Evolutionary conservation across 164 flowering plant species (phyloP).

Genomic region (Pachysandra terminalis): DNA sequence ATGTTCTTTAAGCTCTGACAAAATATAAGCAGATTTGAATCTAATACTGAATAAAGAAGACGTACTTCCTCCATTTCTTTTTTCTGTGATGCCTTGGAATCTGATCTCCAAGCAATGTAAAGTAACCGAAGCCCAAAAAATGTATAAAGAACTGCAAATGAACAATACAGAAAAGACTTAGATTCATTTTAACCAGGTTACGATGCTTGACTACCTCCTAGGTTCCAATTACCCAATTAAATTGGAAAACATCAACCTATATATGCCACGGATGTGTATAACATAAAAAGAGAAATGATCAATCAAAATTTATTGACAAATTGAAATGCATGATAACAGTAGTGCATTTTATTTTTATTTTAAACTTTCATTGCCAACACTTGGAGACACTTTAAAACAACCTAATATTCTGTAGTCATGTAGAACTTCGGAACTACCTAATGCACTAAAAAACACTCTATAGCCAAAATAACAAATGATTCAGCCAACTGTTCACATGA

Average conservation of each 20-base stretch:
- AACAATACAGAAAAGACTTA: background rate
- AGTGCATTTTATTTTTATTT: background rate
- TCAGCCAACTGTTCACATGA: background rate
- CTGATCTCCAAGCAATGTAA: constrained; percentile 98
- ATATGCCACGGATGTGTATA: background rate
- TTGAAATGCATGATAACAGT: background rate
- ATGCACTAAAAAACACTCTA: no score
- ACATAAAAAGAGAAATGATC: background rate
- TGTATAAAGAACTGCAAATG: constrained; percentile 79
- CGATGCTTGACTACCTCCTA: background rate
- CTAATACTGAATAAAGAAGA: constrained; percentile 7
- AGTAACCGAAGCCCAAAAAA: constrained; percentile 94
- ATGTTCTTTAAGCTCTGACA: background rate
- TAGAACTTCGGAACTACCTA: no score
- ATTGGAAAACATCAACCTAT: background rate
- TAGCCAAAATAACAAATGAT: background rate
- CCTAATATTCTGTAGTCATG: background rate
- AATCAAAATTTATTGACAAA: background rate
- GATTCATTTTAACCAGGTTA: background rate
- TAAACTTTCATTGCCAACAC: background rate
- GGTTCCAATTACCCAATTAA: background rate
- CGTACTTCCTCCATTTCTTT: constrained; percentile 98
- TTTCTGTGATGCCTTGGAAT: constrained; percentile 82
- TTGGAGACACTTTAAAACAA: background rate
- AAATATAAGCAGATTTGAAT: background rate